Conservation (phyloP, 192 early-diverging fungal species). For the Lunasporangiospora selenospora region DNA sequence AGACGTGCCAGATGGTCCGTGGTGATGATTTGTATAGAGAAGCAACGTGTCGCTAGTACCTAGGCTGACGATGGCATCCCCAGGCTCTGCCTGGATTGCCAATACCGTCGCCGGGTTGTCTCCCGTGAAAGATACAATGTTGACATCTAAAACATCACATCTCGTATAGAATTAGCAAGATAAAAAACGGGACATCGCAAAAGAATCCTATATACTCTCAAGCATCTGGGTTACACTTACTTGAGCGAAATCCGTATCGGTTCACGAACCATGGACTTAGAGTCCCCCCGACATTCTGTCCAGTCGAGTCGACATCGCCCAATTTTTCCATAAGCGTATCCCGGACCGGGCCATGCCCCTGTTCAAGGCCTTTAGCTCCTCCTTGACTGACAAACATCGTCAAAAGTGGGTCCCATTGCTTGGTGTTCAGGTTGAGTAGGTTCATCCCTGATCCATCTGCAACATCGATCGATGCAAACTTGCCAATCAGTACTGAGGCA, state of each 20-base stretch:
- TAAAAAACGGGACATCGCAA: too few species aligned
- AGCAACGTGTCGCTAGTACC: slow-evolving; percentile 86
- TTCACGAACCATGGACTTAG: slow-evolving; percentile 67
- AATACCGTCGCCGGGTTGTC: slow-evolving; percentile 82
- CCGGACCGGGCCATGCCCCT: not conserved
- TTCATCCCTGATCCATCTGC: slow-evolving; percentile 87
- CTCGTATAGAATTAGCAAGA: too few species aligned
- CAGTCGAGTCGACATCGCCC: slow-evolving; percentile 49
- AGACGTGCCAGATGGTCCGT: too few species aligned
- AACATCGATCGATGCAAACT: slow-evolving; percentile 66
- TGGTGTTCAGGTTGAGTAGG: slow-evolving; percentile 67
- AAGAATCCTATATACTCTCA: too few species aligned
- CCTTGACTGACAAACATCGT: slow-evolving; percentile 49
- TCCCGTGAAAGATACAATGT: slow-evolving; percentile 74
- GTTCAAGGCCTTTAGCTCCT: slow-evolving; percentile 16
- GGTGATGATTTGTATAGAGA: slow-evolving; percentile 53
- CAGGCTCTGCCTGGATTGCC: slow-evolving; percentile 55
- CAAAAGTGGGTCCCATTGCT: slow-evolving; percentile 59
- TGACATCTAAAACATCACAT: slow-evolving; percentile 59
- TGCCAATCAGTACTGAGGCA: slow-evolving; percentile 66
- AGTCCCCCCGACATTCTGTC: slow-evolving; percentile 50
- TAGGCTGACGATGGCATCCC: slow-evolving; percentile 73
- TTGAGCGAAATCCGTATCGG: slow-evolving; percentile 67
- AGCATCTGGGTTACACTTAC: too few species aligned
- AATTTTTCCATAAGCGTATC: slow-evolving; percentile 51